Evolutionary conservation across 805 yeast genomes (phyloP).

Genomic region (Candida railenensis): DNA sequence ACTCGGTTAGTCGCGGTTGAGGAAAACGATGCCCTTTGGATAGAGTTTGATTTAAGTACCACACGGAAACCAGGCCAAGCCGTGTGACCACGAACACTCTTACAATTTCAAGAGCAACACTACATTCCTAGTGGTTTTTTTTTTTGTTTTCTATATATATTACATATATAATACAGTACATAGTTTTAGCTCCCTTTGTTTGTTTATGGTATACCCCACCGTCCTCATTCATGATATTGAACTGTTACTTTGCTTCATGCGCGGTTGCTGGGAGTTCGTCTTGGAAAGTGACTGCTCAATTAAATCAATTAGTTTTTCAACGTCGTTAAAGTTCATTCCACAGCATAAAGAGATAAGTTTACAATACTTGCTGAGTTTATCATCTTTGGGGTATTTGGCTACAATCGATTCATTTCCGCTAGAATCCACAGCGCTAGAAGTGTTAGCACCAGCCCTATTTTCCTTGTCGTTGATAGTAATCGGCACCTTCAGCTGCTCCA

Average conservation of each 20-base stretch:
- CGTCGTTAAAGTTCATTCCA: constrained; percentile 40
- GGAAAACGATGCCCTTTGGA: neutral
- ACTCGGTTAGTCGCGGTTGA: neutral
- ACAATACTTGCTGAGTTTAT: constrained; percentile 39
- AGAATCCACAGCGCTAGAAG: neutral
- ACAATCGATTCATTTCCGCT: constrained; percentile 15
- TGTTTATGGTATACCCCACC: neutral
- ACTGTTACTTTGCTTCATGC: neutral
- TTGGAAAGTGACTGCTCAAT: constrained; percentile 39
- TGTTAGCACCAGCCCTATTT: constrained; percentile 7
- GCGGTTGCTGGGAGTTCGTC: neutral
- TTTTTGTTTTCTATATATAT: neutral
- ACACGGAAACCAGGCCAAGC: too few relatives aligned
- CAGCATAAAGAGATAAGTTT: constrained; percentile 41
- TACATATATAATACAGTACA: neutral
- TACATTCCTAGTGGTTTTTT: neutral
- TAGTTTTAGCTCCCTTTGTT: neutral
- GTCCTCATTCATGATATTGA: neutral
- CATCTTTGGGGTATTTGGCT: constrained; percentile 27
- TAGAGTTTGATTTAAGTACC: neutral
- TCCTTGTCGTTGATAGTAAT: constrained; percentile 15
- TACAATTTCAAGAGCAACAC: neutral
- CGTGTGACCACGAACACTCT: too few relatives aligned
- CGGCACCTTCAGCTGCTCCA: constrained; percentile 22
- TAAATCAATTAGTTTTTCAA: constrained; percentile 40